phyloP scores from a whole-genome alignment of 768 basidiomycete species.

The Infundibulicybe gibba region DNA sequence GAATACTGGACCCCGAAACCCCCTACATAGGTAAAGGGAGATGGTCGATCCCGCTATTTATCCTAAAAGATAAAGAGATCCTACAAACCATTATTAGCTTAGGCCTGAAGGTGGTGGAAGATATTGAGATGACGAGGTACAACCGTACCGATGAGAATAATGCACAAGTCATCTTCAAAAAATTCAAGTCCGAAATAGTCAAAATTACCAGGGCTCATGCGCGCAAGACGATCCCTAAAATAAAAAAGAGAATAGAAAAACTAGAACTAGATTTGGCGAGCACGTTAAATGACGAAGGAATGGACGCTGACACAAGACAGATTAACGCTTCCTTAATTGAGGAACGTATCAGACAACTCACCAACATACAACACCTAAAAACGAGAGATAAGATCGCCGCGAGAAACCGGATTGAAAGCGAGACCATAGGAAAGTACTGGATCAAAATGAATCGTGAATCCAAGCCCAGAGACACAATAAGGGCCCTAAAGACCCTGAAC shows the following conservation, averaged over 20 bases:
- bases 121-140: too few relatives aligned
- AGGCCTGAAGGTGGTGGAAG: neutral
- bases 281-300: neutral
- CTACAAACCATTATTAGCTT: conserved; percentile 3
- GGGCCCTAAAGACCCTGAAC: neutral
- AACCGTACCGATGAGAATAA: too few relatives aligned
- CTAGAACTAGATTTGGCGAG: conserved; percentile 1
- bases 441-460: conserved; percentile 4
- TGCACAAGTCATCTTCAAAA: too few relatives aligned
- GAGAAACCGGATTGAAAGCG: conserved; percentile 5
- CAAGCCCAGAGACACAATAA: conserved; percentile 10
- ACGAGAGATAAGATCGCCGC: conserved; percentile 2
- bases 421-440: conserved; percentile 8
- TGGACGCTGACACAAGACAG: neutral
- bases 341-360: conserved; percentile 3
- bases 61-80: conserved; percentile 14
- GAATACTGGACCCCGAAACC: conserved; percentile 11
- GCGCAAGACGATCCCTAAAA: conserved; percentile 3
- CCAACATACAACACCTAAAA: conserved; percentile 4
- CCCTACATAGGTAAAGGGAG: conserved; percentile 29
- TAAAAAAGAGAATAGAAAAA: conserved; percentile 3
- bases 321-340: neutral
- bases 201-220: conserved; percentile 4
- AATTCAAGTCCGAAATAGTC: neutral
- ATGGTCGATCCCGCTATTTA: conserved; percentile 20